Percentiles rank a stretch among this genome's conserved stretches.
phyloP scores from a whole-genome alignment of 2,329 filamentous ascomycete species.

The Huntiella bhutanensis region DNA sequence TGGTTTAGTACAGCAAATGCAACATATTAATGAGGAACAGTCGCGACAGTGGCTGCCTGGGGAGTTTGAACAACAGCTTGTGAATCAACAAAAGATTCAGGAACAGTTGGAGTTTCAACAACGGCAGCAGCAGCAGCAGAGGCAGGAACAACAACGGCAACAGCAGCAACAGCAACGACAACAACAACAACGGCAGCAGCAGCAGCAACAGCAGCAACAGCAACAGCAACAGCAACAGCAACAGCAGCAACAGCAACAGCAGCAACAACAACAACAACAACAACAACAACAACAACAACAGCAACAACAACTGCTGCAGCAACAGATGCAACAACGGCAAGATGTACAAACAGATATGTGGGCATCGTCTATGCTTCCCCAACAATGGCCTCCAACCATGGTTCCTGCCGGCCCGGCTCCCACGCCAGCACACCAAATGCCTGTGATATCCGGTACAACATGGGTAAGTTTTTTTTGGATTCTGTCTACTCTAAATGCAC shows the following conservation, averaged over 20 bases:
- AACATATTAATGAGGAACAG: no score
- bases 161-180: not conserved
- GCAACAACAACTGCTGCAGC: not conserved
- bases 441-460: not conserved
- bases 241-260: not conserved
- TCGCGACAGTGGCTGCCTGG: no score
- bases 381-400: no score
- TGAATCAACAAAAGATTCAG: not conserved
- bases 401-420: no score
- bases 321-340: not conserved
- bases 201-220: not conserved
- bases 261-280: not conserved
- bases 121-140: not conserved
- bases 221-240: not conserved
- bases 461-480: conserved; percentile 1
- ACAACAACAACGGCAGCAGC: not conserved
- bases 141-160: not conserved
- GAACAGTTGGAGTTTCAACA: not conserved
- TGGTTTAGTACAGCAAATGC: no score
- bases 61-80: not conserved
- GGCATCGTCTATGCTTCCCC: not conserved
- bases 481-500: no score
- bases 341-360: not conserved
- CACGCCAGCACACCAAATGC: not conserved
- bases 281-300: not conserved